phyloP scores from a whole-genome alignment of 495 filamentous ascomycete species.

The Recurvomyces mirabilis region DNA sequence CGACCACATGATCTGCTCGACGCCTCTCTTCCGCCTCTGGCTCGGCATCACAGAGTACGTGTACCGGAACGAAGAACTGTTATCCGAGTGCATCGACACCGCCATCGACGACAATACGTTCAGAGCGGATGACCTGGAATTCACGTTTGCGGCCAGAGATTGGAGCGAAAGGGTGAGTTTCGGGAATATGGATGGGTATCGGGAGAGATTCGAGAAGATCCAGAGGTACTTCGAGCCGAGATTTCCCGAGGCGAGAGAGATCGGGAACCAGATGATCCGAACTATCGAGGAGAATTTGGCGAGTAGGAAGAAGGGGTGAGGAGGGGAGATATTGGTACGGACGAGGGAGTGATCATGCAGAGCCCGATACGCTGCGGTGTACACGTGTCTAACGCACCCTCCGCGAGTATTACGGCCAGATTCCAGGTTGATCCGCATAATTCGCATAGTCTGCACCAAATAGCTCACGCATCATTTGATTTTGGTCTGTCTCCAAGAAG shows the following conservation, averaged over 20 bases:
- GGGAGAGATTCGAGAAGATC: constrained; percentile 76
- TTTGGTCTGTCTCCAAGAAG: neutral
- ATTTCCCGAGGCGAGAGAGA: constrained; percentile 68
- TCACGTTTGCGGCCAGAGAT: constrained; percentile 88
- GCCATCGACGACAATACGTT: constrained; percentile 83
- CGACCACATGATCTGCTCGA: constrained; percentile 98
- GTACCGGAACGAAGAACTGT: constrained; percentile 70
- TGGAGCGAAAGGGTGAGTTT: constrained; percentile 91
- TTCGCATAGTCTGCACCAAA: neutral
- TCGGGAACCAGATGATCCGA: constrained; percentile 96
- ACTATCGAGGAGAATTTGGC: constrained; percentile 70
- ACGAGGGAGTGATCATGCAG: no score
- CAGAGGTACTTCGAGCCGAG: constrained; percentile 82
- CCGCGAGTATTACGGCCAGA: no score
- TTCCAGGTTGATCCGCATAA: no score
- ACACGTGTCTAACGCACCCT: no score
- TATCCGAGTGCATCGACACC: constrained; percentile 76
- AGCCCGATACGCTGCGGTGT: no score
- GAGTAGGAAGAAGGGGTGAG: constrained; percentile 3
- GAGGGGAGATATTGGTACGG: no score
- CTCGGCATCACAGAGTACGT: constrained; percentile 94
- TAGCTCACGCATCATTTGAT: neutral
- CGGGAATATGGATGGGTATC: constrained; percentile 82
- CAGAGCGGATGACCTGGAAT: constrained; percentile 84
- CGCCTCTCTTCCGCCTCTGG: constrained; percentile 95